phyloP scores from a whole-genome alignment of 2,329 filamentous ascomycete species.

The Aaosphaeria pasadenensis region DNA sequence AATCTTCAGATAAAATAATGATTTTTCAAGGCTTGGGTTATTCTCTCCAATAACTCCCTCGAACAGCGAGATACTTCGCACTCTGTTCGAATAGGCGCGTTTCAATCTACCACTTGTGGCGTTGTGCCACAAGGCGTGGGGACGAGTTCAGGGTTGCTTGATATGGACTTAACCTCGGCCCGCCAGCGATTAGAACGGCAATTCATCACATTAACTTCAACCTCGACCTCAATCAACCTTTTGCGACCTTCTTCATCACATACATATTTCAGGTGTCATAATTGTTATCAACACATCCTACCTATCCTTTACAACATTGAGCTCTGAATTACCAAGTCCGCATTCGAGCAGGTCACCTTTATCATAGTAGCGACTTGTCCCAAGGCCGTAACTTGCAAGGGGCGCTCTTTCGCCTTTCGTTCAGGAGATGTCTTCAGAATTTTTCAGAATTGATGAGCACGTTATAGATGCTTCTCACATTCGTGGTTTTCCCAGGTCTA shows the following conservation, averaged over 20 bases:
- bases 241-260: too few relatives aligned
- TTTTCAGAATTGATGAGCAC: conserved; percentile 71
- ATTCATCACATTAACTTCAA: background rate
- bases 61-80: too few relatives aligned
- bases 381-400: background rate
- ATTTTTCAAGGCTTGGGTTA: too few relatives aligned
- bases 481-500: conserved; percentile 74
- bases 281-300: background rate
- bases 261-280: background rate
- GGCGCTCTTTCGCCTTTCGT: conserved; percentile 1
- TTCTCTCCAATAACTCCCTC: too few relatives aligned
- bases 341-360: background rate
- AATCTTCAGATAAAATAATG: too few relatives aligned
- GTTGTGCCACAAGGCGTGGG: too few relatives aligned
- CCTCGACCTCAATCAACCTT: too few relatives aligned
- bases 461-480: conserved; percentile 66
- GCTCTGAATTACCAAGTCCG: too few relatives aligned
- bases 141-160: too few relatives aligned
- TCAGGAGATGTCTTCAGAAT: conserved; percentile 34
- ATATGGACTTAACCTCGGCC: conserved; percentile 10
- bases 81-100: too few relatives aligned
- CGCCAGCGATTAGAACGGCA: conserved; percentile 3
- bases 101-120: too few relatives aligned
- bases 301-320: too few relatives aligned
- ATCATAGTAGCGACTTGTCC: background rate